Base-by-base conservation (phyloP, 495 filamentous ascomycete genomes). In the Penicilliopsis zonata region DNA sequence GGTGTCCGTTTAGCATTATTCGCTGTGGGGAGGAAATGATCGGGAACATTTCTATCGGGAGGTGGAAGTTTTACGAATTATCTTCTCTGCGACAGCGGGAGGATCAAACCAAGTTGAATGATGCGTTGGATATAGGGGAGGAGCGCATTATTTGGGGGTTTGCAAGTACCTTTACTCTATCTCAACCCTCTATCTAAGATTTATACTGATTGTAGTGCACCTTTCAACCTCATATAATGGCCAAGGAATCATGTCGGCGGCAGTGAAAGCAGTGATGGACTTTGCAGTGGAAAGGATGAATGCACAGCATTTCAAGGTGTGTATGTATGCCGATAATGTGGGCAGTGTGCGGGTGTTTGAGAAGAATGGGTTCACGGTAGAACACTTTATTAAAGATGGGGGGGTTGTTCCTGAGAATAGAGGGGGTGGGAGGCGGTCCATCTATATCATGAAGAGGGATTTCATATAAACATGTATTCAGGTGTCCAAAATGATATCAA, bases 251-350 rank as follows among this genome's bases (percentile, higher is more conserved):
- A 55, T 55, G 52, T 42, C 38, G 8, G 26, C 28, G 9, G 49
- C 37, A 2, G 18, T 46, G n/a, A 21, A 26, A 18, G 35, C 39
- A 1, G 1, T 53, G 4, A 40, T 55, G 8, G 44, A 55, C 12
- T 55, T 46, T 46, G 43, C 31, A 5, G 17, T 55, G 10, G 49
- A 49, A 5, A 31, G 33, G 9, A 53, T 55, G 52, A 53, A 55
- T n/a, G 26, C 37, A 9, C 35, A 25, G 3, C 16, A 18, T 7
- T 9, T 55, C 8, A 50, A 32, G 32, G 33, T 22, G 10, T 37
- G 30, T 14, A 37, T 33, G 12, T 46, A 43, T 35, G 31, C 35
- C 13, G 52, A 32, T 3, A 55, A 55, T 18, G 13, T 26, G n/a
- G 46, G 46, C 3, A 53, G 49, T 19, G 9, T 36, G 17, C 36